phyloP scores from a whole-genome alignment of 1,284 basidiomycete genomes.

The Phylloboletellus chloephorus region DNA sequence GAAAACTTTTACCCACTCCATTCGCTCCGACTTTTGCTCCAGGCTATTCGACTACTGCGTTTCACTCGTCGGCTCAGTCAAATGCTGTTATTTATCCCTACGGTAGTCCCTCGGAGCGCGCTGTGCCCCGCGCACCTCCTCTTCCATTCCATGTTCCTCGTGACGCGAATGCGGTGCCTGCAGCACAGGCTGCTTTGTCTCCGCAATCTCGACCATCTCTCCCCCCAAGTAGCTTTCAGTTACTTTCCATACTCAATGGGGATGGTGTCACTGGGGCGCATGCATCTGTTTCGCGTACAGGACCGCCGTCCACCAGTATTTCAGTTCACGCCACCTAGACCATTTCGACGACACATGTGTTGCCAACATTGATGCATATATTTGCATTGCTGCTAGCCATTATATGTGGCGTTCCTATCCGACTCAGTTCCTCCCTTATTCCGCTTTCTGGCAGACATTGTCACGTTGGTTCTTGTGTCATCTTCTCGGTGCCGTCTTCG shows the following conservation, averaged over 20 bases:
- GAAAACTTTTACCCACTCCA: slow-evolving; percentile 12
- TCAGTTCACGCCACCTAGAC: slow-evolving; percentile 28
- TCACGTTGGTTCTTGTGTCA: slow-evolving; percentile 14
- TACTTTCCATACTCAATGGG: slow-evolving; percentile 35
- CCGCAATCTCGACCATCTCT: slow-evolving; percentile 18
- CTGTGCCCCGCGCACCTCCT: slow-evolving; percentile 7
- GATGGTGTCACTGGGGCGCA: slow-evolving; percentile 16
- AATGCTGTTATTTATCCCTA: slow-evolving; percentile 19
- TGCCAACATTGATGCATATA: slow-evolving; percentile 14
- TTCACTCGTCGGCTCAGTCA: slow-evolving; percentile 16
- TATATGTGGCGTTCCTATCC: slow-evolving; percentile 8
- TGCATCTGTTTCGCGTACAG: slow-evolving; percentile 12
- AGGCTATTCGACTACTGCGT: slow-evolving; percentile 15
- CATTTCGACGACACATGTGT: slow-evolving; percentile 3
- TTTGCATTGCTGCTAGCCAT: slow-evolving; percentile 18
- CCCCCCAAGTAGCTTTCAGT: slow-evolving; percentile 27
- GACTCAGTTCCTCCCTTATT: slow-evolving; percentile 3
- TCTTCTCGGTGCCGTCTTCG: slow-evolving; percentile 11
- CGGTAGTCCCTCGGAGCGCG: slow-evolving; percentile 11
- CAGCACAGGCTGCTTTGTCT: slow-evolving; percentile 10
- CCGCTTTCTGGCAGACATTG: slow-evolving; percentile 3
- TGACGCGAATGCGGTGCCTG: slow-evolving; percentile 8
- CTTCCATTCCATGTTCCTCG: slow-evolving; percentile 8
- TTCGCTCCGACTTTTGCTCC: slow-evolving; percentile 15
- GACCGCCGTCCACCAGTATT: slow-evolving; percentile 9